Base-by-base conservation (phyloP, 108 stramenopile species). In the Aureococcus anophagefferens region DNA sequence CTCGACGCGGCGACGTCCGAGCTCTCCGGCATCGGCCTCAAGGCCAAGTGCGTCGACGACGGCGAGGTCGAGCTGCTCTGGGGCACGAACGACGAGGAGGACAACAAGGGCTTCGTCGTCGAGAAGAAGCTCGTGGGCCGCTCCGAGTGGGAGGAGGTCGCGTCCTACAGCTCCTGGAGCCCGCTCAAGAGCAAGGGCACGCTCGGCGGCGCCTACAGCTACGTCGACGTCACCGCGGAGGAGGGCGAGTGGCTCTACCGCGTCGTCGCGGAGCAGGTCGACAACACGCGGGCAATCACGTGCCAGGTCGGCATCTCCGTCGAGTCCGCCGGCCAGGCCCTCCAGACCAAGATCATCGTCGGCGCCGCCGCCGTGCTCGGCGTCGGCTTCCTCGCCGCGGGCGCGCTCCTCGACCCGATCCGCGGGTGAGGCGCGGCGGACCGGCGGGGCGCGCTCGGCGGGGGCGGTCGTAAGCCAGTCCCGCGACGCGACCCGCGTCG, bases 51-150 rank as follows among this genome's bases (percentile, higher is more conserved):
- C 51, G 17, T 59, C 21, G 17, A 1, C 21, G 51, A 59, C 21
- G 51, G 25, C 59, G 46, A 69, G 59, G 69, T 69, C 15, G 69
- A 69, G 35, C 59, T 69, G 29, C 3, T 18, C 17, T 69, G 69
- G 69, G 17, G 18, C 18, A 69, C 69, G 18, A 3, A 16, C 35
- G 25, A 59, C 59, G 69, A 69, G 59, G 69, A 45, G 33, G 35
- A 0, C 18, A 69, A 69, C 35, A 14, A 25, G 33, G 69, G 69
- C 32, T 69, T 69, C 59, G 25, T 69, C 25, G 37, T 69, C 16
- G 69, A 69, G 59, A 69, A 51, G 45, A 33, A 59, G 18, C 45
- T 4, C 28, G 45, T 59, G 21, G 45, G 59, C 32, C 4, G 4
- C 45, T 29, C 29, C 33, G 69, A 40, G 5, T 69, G 35, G 40